Base-by-base conservation (phyloP, 2,329 filamentous ascomycete species). In the Seiridium unicorne region DNA sequence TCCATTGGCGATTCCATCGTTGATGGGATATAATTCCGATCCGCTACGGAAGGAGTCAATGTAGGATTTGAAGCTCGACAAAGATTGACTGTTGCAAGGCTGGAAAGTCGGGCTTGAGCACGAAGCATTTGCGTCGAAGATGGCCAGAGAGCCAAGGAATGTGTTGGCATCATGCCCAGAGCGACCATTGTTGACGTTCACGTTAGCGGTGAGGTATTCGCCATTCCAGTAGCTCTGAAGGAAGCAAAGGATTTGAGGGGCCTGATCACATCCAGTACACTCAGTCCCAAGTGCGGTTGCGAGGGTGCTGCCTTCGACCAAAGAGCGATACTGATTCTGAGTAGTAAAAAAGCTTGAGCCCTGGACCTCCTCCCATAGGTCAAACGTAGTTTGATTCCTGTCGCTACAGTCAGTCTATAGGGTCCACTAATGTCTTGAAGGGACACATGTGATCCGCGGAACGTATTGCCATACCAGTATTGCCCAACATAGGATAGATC, bases 281-380 rank as follows among this genome's bases (percentile, higher is more conserved):
- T 75, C 75, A 44, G 79, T 74, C 35, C 79, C 79, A 7, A 87
- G 75, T 26, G 75, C 72, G 5, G 68, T 69, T 3, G 85, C 83
- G 13, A 88, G 78, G 5, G 74, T 70, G 49, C 74, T 78, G 10
- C 85, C 85, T 66, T 82, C 77, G 38, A 72, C 63, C 4, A 74
- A 65, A 4, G 84, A 79, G 46, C 84, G 82, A 67, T 86, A 80
- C 56, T 84, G 79, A 11, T 79, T 81, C 32, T 83, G 79, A 32
- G 80, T 76, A 1, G 85, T 85, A 70, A 87, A 88, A 75, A 86
- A 87, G 3, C 82, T 84, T 0, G 79, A 80, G 34, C 83, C 82
- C 26, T 77, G 74, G 18, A 85, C 78, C 66, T 87, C 84, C 66
- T 88, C 85, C 85, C 85, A 87, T 2, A 87, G 74, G 64, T 88